These are phyloP conservation scores for Powellomyces hirtus DNA, from an alignment of 192 early-diverging fungal species.

Conservation along the genomic window DNA sequence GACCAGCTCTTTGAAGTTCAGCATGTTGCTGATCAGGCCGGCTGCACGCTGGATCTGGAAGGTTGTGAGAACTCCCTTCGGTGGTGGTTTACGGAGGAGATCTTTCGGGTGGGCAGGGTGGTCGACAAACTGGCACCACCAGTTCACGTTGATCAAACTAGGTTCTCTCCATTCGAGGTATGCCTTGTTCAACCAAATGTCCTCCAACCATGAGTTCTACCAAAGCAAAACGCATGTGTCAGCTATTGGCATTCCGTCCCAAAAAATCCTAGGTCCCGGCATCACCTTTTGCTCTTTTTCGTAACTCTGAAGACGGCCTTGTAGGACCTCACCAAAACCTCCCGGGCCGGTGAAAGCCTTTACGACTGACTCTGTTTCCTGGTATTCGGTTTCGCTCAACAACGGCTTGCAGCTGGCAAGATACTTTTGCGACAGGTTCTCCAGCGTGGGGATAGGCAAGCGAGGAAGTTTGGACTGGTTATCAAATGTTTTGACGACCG, in stretches of 20 bases:
- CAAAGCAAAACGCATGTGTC: background rate
- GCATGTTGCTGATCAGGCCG: conserved; percentile 44
- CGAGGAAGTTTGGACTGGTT: conserved; percentile 58
- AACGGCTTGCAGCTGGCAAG: conserved; percentile 74
- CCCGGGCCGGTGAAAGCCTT: conserved; percentile 62
- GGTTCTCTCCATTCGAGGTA: conserved; percentile 56
- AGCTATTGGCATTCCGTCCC: background rate
- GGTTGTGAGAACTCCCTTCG: conserved; percentile 45
- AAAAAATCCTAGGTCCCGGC: background rate
- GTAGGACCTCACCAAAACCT: conserved; percentile 74
- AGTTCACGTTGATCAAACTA: conserved; percentile 55
- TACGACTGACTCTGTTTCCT: conserved; percentile 61
- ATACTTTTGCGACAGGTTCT: conserved; percentile 76
- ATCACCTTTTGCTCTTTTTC: conserved; percentile 61
- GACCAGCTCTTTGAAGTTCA: conserved; percentile 46
- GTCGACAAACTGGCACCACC: conserved; percentile 52
- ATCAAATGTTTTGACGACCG: conserved; percentile 28
- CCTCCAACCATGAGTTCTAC: conserved; percentile 84
- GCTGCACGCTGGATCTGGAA: conserved; percentile 55
- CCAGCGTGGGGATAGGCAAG: conserved; percentile 80
- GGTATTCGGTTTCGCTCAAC: conserved; percentile 57
- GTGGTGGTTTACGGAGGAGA: conserved; percentile 44
- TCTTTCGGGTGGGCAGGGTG: conserved; percentile 44
- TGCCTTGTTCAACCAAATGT: conserved; percentile 59
- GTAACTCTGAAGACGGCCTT: conserved; percentile 66